Base-by-base conservation (phyloP, 2,329 filamentous ascomycete species). In the Aspergillus hortae region DNA sequence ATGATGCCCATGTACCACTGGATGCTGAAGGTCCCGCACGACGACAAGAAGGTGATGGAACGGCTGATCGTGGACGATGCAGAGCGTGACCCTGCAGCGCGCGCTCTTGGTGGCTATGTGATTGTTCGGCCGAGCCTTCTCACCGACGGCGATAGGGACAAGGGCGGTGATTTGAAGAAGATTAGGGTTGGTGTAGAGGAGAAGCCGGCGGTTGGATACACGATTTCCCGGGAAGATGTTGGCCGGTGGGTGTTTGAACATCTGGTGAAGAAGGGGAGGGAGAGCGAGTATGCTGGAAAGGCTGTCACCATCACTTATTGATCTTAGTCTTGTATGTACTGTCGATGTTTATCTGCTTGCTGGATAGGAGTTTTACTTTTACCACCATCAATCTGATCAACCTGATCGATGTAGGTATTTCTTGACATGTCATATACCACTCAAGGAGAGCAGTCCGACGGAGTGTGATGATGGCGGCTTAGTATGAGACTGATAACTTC, bases 51-150 rank as follows among this genome's bases (percentile, higher is more conserved):
- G 50, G 56, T 61, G 4, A 74, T 67, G 61, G 67, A 71, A 49
- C 48, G 49, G 27, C 32, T 59, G 9, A 46, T 77, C 7, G 33
- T 62, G 25, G 30, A 52, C 45, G 46, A 66, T 52, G 41, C 48
- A 45, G 45, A 2, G 6, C 46, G 51, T 63, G 52, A 19, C 19
- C 19, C 19, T 19, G 19, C 19, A 19, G 19, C 19, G 3, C 19
- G 19, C 19, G 19, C 19, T 47, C 7, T 35, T 59, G 11, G 19
- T 17, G 42, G 50, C 10, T 55, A 40, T 46, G 63, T 66, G 2
- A 60, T 71, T 14, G 53, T 71, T n/a, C 61, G 70, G 11, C 68
- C 69, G 4, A 69, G 64, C 11, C 56, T 72, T 35, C 56, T 74
- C 47, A 55, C 45, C 27, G 67, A 74, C 25, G 68, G 68, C 5